A percentile compares a stretch with the other conserved stretches of the same genome.
Evolutionary conservation across 148 eudicot genomes (phyloP).

Genomic region (Suaeda aralocaspica): DNA sequence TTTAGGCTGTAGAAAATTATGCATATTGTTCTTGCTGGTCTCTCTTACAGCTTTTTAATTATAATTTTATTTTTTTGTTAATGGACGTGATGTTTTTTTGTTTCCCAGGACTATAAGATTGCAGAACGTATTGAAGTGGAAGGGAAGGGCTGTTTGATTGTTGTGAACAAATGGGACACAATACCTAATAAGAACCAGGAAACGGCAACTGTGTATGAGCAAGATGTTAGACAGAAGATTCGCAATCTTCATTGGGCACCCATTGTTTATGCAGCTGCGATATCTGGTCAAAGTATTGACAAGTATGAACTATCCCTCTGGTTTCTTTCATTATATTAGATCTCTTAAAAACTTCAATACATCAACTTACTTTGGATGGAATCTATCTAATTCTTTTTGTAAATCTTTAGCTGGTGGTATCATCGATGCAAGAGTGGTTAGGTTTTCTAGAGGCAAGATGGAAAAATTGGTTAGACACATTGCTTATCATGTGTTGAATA

Average conservation of each 20-base stretch:
- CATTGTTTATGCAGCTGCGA: conserved; percentile 91
- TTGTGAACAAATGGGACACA: conserved; percentile 99
- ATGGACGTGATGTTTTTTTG: not conserved
- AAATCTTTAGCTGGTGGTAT: not conserved
- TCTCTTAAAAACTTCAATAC: not conserved
- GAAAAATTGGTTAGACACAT: too few relatives aligned
- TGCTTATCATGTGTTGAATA: too few relatives aligned
- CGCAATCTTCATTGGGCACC: conserved; percentile 97
- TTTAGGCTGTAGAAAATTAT: not conserved
- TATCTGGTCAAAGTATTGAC: conserved; percentile 81
- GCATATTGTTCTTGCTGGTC: not conserved
- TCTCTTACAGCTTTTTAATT: not conserved
- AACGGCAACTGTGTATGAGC: conserved; percentile 69
- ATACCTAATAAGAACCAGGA: conserved; percentile 90
- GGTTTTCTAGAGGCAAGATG: too few relatives aligned
- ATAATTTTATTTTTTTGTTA: too few relatives aligned
- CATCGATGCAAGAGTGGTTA: too few relatives aligned
- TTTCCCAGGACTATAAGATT: conserved; percentile 76
- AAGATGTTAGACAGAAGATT: conserved; percentile 81
- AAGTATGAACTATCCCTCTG: conserved; percentile 51
- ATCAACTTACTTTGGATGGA: not conserved
- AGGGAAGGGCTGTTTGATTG: conserved; percentile 95
- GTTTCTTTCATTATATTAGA: conserved; percentile 2
- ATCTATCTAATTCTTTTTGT: not conserved
- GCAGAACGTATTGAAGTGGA: conserved; percentile 95